These are phyloP conservation scores for Mallotus japonicus DNA, from an alignment of 441 rosid genomes.

Conservation along the genomic window DNA sequence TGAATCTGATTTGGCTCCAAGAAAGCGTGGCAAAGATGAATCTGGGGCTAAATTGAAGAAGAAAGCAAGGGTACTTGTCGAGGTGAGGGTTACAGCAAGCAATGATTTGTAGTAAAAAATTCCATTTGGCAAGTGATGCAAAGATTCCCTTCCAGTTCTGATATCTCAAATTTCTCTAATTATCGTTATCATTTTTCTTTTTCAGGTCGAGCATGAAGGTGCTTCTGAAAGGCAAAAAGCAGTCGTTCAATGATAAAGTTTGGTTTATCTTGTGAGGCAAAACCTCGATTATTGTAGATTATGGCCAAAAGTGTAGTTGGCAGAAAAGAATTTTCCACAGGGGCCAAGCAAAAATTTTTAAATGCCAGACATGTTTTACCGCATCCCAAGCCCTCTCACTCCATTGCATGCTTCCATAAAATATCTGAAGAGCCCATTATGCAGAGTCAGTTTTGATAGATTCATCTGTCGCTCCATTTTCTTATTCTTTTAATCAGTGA, in stretches of 20 bases:
- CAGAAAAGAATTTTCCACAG: not conserved
- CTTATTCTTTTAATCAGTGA: too few species aligned
- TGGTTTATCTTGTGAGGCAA: not conserved
- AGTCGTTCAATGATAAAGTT: conserved; percentile 12
- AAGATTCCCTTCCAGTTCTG: not conserved
- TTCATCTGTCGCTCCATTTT: not conserved
- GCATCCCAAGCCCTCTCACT: too few species aligned
- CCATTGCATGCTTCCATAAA: not conserved
- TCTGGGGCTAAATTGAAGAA: conserved; percentile 47
- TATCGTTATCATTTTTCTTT: not conserved
- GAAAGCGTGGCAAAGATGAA: conserved; percentile 41
- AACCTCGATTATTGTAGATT: not conserved
- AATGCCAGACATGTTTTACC: not conserved
- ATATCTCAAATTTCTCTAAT: not conserved
- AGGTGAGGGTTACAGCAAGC: conserved; percentile 39
- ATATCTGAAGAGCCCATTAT: not conserved
- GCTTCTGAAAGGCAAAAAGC: conserved; percentile 37
- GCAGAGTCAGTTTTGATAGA: not conserved
- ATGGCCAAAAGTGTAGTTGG: not conserved
- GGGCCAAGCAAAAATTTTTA: not conserved
- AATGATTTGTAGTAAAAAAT: not conserved
- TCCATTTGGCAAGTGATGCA: not conserved
- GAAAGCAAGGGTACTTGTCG: conserved; percentile 60
- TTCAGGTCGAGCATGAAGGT: conserved; percentile 61
- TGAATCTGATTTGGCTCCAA: conserved; percentile 29